phyloP scores from a whole-genome alignment of 768 basidiomycete species.

The Tremella fuciformis region DNA sequence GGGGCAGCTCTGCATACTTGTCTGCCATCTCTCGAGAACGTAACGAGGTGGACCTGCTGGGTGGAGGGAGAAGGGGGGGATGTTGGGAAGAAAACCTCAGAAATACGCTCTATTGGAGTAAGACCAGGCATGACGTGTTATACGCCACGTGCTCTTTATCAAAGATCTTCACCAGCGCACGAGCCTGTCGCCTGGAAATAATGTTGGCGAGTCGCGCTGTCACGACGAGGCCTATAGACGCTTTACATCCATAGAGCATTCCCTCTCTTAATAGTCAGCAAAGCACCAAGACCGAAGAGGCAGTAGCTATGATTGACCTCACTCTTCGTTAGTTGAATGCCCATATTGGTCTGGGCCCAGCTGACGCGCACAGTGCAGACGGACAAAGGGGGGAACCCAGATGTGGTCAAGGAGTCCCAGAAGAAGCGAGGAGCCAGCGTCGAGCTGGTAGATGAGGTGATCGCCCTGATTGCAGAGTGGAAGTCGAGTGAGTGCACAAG shows the following conservation, averaged over 20 bases:
- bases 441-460: constrained; percentile 89
- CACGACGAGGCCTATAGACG: too few species aligned
- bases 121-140: too few species aligned
- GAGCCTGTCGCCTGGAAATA: too few species aligned
- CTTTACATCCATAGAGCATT: too few species aligned
- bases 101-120: too few species aligned
- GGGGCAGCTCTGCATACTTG: constrained; percentile 19
- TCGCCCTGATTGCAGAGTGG: constrained; percentile 89
- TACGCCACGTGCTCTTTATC: too few species aligned
- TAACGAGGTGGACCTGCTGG: too few species aligned
- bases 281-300: not conserved
- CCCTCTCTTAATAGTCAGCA: too few species aligned
- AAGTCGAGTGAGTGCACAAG: constrained; percentile 68
- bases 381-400: constrained; percentile 75
- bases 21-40: too few species aligned
- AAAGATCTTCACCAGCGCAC: too few species aligned
- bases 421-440: constrained; percentile 81
- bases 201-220: too few species aligned
- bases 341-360: not conserved
- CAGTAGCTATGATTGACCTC: constrained; percentile 14
- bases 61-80: constrained; percentile 15
- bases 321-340: constrained; percentile 12
- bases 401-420: constrained; percentile 87
- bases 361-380: constrained; percentile 38
- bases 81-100: constrained; percentile 4